Percentiles rank a stretch among this genome's conserved stretches.
Evolutionary conservation across 345 rosid species (phyloP).

Genomic region (Populus alba): DNA sequence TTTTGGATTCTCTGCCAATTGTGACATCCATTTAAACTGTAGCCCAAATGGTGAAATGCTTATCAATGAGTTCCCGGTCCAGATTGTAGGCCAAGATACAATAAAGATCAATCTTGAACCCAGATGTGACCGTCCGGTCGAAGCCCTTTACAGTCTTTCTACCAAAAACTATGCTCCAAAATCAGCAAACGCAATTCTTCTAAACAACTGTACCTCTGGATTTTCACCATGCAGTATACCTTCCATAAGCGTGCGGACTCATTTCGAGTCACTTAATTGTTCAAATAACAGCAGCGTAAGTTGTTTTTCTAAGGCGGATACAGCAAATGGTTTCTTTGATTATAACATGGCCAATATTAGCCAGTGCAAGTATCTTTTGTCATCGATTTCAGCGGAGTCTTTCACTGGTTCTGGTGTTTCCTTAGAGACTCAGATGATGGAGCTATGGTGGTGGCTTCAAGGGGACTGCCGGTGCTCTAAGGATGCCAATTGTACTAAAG

Average conservation of each 20-base stretch:
- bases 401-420: constrained; percentile 25
- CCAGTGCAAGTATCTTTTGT: constrained; percentile 42
- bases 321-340: constrained; percentile 11
- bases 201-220: constrained; percentile 32
- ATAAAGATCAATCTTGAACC: constrained; percentile 40
- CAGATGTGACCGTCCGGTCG: constrained; percentile 45
- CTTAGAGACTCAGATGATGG: constrained; percentile 37
- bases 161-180: constrained; percentile 42
- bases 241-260: constrained; percentile 22
- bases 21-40: constrained; percentile 53
- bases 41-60: constrained; percentile 11
- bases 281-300: constrained; percentile 17
- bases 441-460: constrained; percentile 64
- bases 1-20: constrained; percentile 57
- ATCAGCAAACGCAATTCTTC: constrained; percentile 38
- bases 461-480: constrained; percentile 51
- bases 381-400: constrained; percentile 41
- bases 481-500: constrained; percentile 32
- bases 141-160: constrained; percentile 38
- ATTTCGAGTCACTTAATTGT: constrained; percentile 26
- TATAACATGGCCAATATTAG: constrained; percentile 3
- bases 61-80: constrained; percentile 34
- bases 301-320: constrained; percentile 25
- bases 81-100: constrained; percentile 3
- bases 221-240: constrained; percentile 35